Conservation (phyloP, 495 filamentous ascomycete genomes). For the Lasiosphaeris hirsuta region DNA sequence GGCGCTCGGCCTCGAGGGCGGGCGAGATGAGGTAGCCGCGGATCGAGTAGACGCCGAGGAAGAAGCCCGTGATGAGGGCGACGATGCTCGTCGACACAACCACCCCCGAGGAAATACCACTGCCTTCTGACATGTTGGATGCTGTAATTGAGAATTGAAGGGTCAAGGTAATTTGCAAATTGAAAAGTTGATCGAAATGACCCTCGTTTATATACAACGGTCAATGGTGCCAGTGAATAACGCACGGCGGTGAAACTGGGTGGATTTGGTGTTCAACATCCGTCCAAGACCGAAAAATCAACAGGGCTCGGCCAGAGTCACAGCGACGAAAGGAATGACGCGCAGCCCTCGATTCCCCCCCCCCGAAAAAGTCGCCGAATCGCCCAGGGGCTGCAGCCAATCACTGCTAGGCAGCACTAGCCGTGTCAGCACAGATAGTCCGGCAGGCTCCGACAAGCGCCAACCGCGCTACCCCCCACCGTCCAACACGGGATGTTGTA, state of each 20-base stretch:
- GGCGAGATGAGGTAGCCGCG: slow-evolving; percentile 51
- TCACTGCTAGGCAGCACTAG: not conserved
- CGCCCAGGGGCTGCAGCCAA: not conserved
- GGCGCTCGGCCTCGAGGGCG: slow-evolving; percentile 33
- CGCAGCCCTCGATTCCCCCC: not conserved
- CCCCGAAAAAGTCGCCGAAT: not conserved
- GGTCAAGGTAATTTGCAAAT: not conserved
- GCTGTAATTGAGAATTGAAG: not conserved
- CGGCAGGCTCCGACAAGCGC: not conserved
- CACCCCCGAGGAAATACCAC: slow-evolving; percentile 16
- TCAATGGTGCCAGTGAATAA: not conserved
- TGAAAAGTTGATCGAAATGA: too few relatives aligned
- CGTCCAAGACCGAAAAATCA: too few relatives aligned
- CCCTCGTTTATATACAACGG: too few relatives aligned
- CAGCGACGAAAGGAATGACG: not conserved
- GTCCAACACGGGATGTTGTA: slow-evolving; percentile 2
- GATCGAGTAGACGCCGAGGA: slow-evolving; percentile 51
- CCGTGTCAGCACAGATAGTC: too few relatives aligned
- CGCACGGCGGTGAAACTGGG: not conserved
- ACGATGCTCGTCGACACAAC: slow-evolving; percentile 62
- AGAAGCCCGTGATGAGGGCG: slow-evolving; percentile 61
- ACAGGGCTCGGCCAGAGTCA: not conserved
- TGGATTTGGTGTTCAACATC: too few relatives aligned
- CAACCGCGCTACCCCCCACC: not conserved
- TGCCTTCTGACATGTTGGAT: slow-evolving; percentile 10